Evolutionary conservation across 345 rosid species (phyloP).

Genomic region (Gossypium anomalum): DNA sequence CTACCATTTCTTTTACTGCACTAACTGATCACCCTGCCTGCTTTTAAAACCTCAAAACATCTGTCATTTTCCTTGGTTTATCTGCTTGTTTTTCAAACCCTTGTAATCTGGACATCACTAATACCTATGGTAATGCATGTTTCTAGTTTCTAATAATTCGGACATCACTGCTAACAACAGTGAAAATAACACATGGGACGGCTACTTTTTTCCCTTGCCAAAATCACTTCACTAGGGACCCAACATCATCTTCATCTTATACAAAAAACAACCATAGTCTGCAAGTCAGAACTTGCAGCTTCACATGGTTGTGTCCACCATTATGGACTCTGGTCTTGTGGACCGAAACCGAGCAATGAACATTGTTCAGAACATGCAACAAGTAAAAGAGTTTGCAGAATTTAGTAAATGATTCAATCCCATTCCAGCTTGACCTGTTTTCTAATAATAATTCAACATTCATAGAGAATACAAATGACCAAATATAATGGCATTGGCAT

Average conservation of each 20-base stretch:
- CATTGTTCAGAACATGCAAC: neutral
- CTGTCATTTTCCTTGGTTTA: neutral
- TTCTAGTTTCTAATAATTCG: slow-evolving; percentile 7
- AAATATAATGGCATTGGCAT: neutral
- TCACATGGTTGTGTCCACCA: slow-evolving; percentile 10
- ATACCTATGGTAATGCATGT: slow-evolving; percentile 5
- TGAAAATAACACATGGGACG: slow-evolving; percentile 11
- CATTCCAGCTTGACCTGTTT: slow-evolving; percentile 1
- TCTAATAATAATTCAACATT: neutral
- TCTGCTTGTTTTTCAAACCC: neutral
- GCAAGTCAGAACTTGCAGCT: neutral
- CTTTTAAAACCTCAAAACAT: neutral
- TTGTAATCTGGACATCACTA: neutral
- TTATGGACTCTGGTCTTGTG: neutral
- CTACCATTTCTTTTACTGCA: neutral
- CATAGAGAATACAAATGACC: neutral
- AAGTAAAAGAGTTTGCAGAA: neutral
- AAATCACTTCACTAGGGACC: slow-evolving; percentile 5
- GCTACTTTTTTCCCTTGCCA: neutral
- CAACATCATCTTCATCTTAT: neutral
- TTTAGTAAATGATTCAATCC: neutral
- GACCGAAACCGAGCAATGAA: neutral
- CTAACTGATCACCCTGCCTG: neutral
- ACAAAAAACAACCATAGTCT: neutral
- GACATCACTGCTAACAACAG: slow-evolving; percentile 6